A percentile compares a stretch with the other conserved stretches of the same genome.
Evolutionary conservation across 2,329 filamentous ascomycete genomes (phyloP).

Genomic region (Ploettnerulaceae sp.): DNA sequence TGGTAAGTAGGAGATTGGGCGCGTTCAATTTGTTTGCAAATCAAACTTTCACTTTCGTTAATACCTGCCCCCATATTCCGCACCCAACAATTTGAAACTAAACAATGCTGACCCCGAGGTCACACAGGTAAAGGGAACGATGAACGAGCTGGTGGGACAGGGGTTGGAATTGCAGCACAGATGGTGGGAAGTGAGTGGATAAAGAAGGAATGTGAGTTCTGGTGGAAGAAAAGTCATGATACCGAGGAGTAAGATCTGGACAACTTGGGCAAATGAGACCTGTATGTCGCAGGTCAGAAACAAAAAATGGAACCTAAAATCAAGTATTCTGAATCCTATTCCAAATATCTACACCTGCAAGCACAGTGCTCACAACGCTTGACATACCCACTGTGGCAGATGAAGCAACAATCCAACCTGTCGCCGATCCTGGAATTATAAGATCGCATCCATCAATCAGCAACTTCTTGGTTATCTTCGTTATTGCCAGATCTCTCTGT

Average conservation of each 20-base stretch:
- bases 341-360: slow-evolving; percentile 60
- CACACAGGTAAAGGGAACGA: slow-evolving; percentile 46
- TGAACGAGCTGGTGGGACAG: slow-evolving; percentile 41
- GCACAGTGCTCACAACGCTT: slow-evolving; percentile 57
- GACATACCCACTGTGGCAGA: slow-evolving; percentile 49
- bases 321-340: slow-evolving; percentile 27
- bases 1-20: too few relatives aligned
- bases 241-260: slow-evolving; percentile 11
- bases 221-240: slow-evolving; percentile 34
- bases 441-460: slow-evolving; percentile 57
- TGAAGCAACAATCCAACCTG: slow-evolving; percentile 55
- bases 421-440: slow-evolving; percentile 51
- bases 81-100: too few relatives aligned
- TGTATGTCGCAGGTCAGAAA: background rate
- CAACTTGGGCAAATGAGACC: background rate
- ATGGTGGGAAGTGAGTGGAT: slow-evolving; percentile 40
- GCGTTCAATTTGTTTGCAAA: too few relatives aligned
- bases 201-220: slow-evolving; percentile 43
- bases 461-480: slow-evolving; percentile 42
- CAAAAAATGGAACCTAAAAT: background rate
- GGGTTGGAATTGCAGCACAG: slow-evolving; percentile 37
- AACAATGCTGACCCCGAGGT: too few relatives aligned
- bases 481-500: slow-evolving; percentile 30
- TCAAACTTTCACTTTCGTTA: too few relatives aligned
- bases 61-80: too few relatives aligned